Evolutionary conservation across 768 basidiomycete genomes (phyloP).

Genomic region (Amanita muscaria): DNA sequence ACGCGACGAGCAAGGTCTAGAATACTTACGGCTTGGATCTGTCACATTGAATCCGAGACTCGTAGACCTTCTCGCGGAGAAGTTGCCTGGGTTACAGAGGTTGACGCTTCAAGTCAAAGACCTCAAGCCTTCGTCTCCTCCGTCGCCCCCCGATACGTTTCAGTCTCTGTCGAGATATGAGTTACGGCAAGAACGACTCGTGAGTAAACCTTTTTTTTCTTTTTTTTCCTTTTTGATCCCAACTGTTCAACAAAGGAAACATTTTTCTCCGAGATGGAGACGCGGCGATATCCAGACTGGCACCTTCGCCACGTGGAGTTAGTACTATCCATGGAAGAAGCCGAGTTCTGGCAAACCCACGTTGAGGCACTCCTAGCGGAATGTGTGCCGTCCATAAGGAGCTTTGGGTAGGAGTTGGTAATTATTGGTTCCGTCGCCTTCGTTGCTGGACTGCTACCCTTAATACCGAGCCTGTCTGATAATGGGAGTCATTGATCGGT

Average conservation of each 20-base stretch:
- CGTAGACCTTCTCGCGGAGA: slow-evolving; percentile 31
- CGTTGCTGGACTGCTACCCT: no score
- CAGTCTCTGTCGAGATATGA: not conserved
- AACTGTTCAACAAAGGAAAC: no score
- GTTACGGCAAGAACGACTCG: not conserved
- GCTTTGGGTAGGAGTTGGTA: slow-evolving; percentile 1
- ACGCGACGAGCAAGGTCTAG: slow-evolving; percentile 17
- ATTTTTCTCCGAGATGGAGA: slow-evolving; percentile 14
- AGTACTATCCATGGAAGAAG: slow-evolving; percentile 2
- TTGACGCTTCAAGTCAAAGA: slow-evolving; percentile 33
- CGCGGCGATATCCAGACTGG: slow-evolving; percentile 1
- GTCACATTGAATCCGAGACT: slow-evolving; percentile 34
- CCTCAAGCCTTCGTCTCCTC: slow-evolving; percentile 20
- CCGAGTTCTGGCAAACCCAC: slow-evolving; percentile 4
- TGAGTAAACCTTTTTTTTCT: not conserved
- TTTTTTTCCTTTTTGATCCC: not conserved
- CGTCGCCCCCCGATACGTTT: not conserved
- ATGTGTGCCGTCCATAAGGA: slow-evolving; percentile 4
- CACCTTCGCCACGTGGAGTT: slow-evolving; percentile 11
- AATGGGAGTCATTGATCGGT: no score
- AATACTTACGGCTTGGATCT: slow-evolving; percentile 29
- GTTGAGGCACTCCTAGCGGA: not conserved
- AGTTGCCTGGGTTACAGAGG: slow-evolving; percentile 24
- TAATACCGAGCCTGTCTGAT: no score
- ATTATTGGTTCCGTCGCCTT: no score